Evolutionary conservation across 805 yeast genomes (phyloP), one percentile per base, ranked within the genome.

Genomic region (Tetrapisispora taiwanensis): DNA sequence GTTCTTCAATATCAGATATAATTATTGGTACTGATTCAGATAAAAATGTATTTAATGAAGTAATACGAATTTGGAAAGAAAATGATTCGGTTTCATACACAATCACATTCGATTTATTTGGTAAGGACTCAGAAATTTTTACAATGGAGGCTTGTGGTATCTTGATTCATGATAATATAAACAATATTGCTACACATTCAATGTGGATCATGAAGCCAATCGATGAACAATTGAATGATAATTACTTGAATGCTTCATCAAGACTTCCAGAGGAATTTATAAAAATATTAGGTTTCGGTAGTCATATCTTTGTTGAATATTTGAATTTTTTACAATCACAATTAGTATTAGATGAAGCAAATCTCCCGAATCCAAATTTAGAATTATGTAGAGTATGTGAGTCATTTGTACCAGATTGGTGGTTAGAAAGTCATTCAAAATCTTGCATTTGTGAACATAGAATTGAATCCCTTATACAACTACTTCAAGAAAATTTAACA

Each of bases 61-160:
- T 95, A 0, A 78, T 79, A 2, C 71, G 75, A 31, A 74, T 78
- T 50, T 84, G 87, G 94, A 67, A 75, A 51, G 53, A 63, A 3
- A 89, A 86, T 56, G 88, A 85, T 56, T 76, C 76, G 34, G 41
- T 52, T 2, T 81, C 89, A 52, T 87, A 84, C 54, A 74, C 86
- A 50, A 87, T 87, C 2, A 74, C 82, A 47, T 87, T 87, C 53
- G 65, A 78, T 7, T 82, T 55, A 1, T 45, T 46, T 14, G 41
- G 49, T 31, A 43, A 42, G 9, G 43, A 79, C 53, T 83, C 82
- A 7, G 77, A 73, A 9, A 65, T 74, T 14, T 74, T 81, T 8
- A 90, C 85, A 51, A 67, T 89, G 33, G 97, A 90, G 61, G 97
- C 96, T 0, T 97, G 90, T 57, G 98, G 98, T 3, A 81, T 92